These are phyloP conservation scores for Allium cepa DNA, from an alignment of 106 monocot genomes.

Conservation along the genomic window DNA sequence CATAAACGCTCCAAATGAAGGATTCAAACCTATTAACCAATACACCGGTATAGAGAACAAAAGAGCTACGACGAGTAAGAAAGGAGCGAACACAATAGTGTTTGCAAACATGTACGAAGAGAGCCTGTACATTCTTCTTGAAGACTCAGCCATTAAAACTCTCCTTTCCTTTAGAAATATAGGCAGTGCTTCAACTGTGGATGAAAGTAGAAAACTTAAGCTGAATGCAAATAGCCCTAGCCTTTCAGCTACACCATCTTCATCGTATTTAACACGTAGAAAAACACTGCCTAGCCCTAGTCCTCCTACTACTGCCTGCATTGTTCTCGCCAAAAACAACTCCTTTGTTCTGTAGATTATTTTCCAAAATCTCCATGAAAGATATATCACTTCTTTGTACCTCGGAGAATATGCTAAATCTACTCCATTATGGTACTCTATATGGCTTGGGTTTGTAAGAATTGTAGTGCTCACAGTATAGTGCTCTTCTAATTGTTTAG, in stretches of 20 bases:
- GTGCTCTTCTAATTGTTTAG: constrained; percentile 32
- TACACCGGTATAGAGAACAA: constrained; percentile 70
- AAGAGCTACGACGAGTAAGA: constrained; percentile 67
- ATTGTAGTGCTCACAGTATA: not conserved
- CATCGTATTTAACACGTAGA: constrained; percentile 23
- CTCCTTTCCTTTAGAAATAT: constrained; percentile 80
- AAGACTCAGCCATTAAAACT: constrained; percentile 80
- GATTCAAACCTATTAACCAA: constrained; percentile 82
- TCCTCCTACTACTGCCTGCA: constrained; percentile 76
- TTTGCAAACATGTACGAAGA: constrained; percentile 84
- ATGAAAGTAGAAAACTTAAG: constrained; percentile 95
- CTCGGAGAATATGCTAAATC: constrained; percentile 21
- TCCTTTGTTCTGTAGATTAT: constrained; percentile 82
- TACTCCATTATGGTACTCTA: not conserved
- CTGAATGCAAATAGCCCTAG: constrained; percentile 90
- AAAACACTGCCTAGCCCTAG: constrained; percentile 83
- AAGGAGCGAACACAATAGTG: constrained; percentile 59
- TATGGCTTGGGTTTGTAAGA: not conserved
- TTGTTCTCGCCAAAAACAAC: constrained; percentile 61
- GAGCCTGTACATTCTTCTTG: constrained; percentile 66
- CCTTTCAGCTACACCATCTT: constrained; percentile 49
- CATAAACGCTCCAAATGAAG: constrained; percentile 30
- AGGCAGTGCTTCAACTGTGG: constrained; percentile 83
- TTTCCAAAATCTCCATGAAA: constrained; percentile 65
- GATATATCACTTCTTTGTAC: constrained; percentile 33